Base-by-base conservation (phyloP, 352 stramenopile genomes). In the Globisporangium mamillatum region DNA sequence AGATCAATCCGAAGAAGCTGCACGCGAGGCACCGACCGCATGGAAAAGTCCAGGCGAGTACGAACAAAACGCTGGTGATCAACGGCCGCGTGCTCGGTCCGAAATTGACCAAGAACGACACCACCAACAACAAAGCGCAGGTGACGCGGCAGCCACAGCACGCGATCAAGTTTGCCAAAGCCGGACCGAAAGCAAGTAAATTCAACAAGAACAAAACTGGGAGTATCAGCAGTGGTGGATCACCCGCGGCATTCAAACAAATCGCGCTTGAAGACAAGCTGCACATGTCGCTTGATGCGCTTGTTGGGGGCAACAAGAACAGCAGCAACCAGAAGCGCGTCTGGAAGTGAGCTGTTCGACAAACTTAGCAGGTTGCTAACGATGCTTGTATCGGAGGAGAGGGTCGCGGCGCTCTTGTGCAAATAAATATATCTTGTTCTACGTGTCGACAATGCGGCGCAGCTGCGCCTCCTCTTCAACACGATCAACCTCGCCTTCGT, bases 41-140 rank as follows among this genome's bases (percentile, higher is more conserved):
- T 38, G 73, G 68, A 25, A 93, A 89, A 74, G 81, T 81, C 46
- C 71, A 70, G 59, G 60, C 59, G 64, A 66, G 58, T 63, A 38
- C 59, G 44, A 71, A 69, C 59, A 74, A 75, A 66, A 86, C 77
- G 34, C 76, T 84, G 25, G 64, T 89, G 10, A 80, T 89, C 63
- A 91, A 85, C 18, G 85, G 85, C 38, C 83, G 85, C 52, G 79
- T 93, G 16, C 61, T 93, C 2, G 85, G 85, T 3, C 81, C 81
- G 12, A 84, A 78, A 59, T 53, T 84, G 24, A 71, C 70, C 46
- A 27, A 24, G 8, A 69, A 7, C 16, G n/a, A 20, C 29, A 75
- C 36, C 27, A 50, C 0, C 46, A 81, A 80, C 27, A 54, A 1
- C 53, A 81, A 83, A 61, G 54, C 61, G 53, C 79, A 81, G 59